Base-by-base conservation (phyloP, 805 yeast genomes). In the Metschnikowia sp. region DNA sequence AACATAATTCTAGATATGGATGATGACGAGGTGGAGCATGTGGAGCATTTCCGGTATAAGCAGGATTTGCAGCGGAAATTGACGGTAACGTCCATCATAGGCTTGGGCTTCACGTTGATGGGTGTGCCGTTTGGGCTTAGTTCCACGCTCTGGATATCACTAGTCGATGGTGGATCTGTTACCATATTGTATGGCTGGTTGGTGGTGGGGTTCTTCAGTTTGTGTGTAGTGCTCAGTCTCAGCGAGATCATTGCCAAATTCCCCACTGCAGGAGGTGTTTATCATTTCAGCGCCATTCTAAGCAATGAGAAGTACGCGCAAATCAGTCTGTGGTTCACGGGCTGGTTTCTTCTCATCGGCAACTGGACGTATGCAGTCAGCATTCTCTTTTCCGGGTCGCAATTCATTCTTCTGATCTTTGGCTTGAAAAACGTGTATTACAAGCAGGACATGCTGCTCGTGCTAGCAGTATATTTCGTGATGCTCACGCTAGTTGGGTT, bases 81-180 rank as follows among this genome's bases (percentile, higher is more conserved):
- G 47, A 82, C 88, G 0, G 83, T 84, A 10, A 70, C 81, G 1
- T 83, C 91, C 0, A 80, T 87, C 39, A 78, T 87, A 19, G 96
- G 94, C 4, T 68, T 87, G 22, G 92, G 94, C 0, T 86, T 87
- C 61, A 82, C 90, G 1, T 66, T 87, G 31, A 85, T 87, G 91
- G 87, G 88, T 36, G 91, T 88, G 0, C 92, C 91, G 0, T 76
- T 86, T 56, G 90, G 92, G 1, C 75, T 87, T 56, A 81, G 89
- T 9, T 81, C 88, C 3, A 85, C 90, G 1, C 71, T 87, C 61
- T 81, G 84, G 58, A 83, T 84, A 30, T 85, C 88, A 3, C 66
- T 87, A 44, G 74, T 82, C 9, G 87, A 86, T 64, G 96, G 95
- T 8, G 89, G 90, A 1, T 84, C 85, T 44, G 81, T 82, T 11